A percentile compares a stretch with the other conserved stretches of the same genome.
phyloP scores from a whole-genome alignment of 192 early-diverging fungal species.

The Neocallimastix lanati region DNA sequence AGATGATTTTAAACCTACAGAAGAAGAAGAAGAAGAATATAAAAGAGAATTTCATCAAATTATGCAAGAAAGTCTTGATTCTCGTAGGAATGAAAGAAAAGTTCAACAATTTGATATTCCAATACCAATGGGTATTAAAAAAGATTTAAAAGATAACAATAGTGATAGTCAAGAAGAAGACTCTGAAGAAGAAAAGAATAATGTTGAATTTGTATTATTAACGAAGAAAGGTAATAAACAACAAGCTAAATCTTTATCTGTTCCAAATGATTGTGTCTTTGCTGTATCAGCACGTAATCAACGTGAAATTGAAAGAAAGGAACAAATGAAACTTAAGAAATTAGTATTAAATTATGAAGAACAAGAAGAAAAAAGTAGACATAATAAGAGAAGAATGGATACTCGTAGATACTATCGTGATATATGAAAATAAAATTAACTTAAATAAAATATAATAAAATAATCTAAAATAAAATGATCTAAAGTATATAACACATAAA shows the following conservation, averaged over 20 bases:
- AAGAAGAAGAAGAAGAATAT: conserved; percentile 71
- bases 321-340: conserved; percentile 75
- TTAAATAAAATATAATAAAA: no score
- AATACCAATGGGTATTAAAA: conserved; percentile 57
- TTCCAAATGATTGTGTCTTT: conserved; percentile 65
- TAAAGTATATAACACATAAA: no score
- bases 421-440: not conserved
- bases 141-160: not conserved
- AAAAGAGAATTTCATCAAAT: conserved; percentile 76
- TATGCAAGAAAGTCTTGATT: conserved; percentile 77
- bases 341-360: conserved; percentile 84
- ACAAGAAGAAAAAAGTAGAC: conserved; percentile 19
- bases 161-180: not conserved
- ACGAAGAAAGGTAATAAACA: conserved; percentile 76
- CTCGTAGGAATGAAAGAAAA: conserved; percentile 62
- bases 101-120: conserved; percentile 65
- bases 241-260: conserved; percentile 54
- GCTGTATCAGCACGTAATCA: conserved; percentile 63
- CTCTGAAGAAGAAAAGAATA: conserved; percentile 12
- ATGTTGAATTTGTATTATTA: conserved; percentile 59
- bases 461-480: no score
- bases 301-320: conserved; percentile 71
- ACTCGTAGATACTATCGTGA: not conserved
- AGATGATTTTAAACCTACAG: conserved; percentile 16
- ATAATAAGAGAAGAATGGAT: not conserved